Percentiles rank a stretch among this genome's conserved stretches.
Evolutionary conservation across 2,329 filamentous ascomycete genomes (phyloP).

Genomic region (Grosmannia serpens): DNA sequence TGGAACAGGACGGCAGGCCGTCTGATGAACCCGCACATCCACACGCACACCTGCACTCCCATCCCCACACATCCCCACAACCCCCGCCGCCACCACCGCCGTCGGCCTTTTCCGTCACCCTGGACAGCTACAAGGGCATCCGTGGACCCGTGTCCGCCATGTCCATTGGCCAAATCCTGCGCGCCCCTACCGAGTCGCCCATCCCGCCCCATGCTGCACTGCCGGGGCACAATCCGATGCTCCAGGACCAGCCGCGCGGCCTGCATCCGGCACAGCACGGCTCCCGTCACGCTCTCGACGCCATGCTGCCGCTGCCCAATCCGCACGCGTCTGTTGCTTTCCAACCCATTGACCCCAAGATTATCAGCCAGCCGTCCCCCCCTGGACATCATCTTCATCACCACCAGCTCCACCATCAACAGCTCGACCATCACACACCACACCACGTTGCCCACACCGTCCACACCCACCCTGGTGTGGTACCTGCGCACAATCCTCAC

Average conservation of each 20-base stretch:
- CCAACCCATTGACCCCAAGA: constrained; percentile 49
- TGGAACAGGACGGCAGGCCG: constrained; percentile 9
- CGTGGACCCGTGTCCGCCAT: constrained; percentile 34
- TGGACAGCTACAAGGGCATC: constrained; percentile 31
- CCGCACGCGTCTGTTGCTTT: constrained; percentile 18
- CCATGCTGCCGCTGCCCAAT: constrained; percentile 12
- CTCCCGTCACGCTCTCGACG: constrained; percentile 17
- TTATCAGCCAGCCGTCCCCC: constrained; percentile 33
- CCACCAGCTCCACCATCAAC: not conserved
- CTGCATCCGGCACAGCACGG: constrained; percentile 23
- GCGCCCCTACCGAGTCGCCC: constrained; percentile 15
- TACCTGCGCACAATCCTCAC: not conserved
- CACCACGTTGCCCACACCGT: not conserved
- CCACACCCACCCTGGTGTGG: not conserved
- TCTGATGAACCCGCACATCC: constrained; percentile 3
- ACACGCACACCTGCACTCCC: constrained; percentile 2
- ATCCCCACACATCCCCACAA: constrained; percentile 14
- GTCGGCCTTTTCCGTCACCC: constrained; percentile 17
- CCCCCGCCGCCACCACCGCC: constrained; percentile 12
- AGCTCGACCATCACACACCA: not conserved
- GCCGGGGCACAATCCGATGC: constrained; percentile 18
- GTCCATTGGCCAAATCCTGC: constrained; percentile 18
- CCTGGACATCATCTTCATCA: constrained; percentile 12
- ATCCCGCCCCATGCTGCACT: constrained; percentile 16
- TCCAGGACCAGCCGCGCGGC: constrained; percentile 18